These are phyloP conservation scores for Ogataea siamensis DNA, from an alignment of 805 yeast genomes.

Conservation along the genomic window DNA sequence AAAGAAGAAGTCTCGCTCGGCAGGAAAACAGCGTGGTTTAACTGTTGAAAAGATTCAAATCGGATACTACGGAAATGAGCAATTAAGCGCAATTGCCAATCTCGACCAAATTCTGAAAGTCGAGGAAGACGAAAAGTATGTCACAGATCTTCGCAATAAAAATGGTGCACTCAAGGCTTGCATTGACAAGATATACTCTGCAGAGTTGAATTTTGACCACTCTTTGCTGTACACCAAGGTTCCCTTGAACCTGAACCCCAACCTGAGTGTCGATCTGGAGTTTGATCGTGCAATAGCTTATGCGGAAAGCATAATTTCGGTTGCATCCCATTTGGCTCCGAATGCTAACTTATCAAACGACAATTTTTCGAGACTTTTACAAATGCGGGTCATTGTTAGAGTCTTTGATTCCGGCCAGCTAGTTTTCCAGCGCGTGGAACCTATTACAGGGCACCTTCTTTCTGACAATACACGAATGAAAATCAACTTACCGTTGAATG, in stretches of 20 bases:
- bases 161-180: slow-evolving; percentile 20
- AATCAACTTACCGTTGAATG: slow-evolving; percentile 32
- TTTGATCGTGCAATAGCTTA: slow-evolving; percentile 30
- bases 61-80: slow-evolving; percentile 16
- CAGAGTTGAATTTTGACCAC: slow-evolving; percentile 19
- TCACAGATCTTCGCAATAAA: slow-evolving; percentile 20
- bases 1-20: slow-evolving; percentile 4
- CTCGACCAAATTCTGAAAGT: slow-evolving; percentile 22
- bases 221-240: slow-evolving; percentile 28
- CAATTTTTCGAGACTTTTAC: slow-evolving; percentile 30
- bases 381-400: slow-evolving; percentile 28
- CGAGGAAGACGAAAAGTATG: slow-evolving; percentile 27
- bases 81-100: slow-evolving; percentile 23
- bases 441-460: slow-evolving; percentile 29
- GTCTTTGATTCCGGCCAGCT: slow-evolving; percentile 25
- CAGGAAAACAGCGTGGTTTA: slow-evolving; percentile 9
- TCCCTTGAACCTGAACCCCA: slow-evolving; percentile 22
- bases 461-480: slow-evolving; percentile 22
- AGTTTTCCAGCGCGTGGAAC: slow-evolving; percentile 28
- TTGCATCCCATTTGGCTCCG: slow-evolving; percentile 19
- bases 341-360: slow-evolving; percentile 10
- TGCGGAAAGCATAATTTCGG: slow-evolving; percentile 25
- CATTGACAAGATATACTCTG: slow-evolving; percentile 25
- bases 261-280: slow-evolving; percentile 25
- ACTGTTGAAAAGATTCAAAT: slow-evolving; percentile 18